Evolutionary conservation across 108 stramenopile species (phyloP), one percentile per base, ranked within the genome.

Genomic region (Parietichytrium sp.): DNA sequence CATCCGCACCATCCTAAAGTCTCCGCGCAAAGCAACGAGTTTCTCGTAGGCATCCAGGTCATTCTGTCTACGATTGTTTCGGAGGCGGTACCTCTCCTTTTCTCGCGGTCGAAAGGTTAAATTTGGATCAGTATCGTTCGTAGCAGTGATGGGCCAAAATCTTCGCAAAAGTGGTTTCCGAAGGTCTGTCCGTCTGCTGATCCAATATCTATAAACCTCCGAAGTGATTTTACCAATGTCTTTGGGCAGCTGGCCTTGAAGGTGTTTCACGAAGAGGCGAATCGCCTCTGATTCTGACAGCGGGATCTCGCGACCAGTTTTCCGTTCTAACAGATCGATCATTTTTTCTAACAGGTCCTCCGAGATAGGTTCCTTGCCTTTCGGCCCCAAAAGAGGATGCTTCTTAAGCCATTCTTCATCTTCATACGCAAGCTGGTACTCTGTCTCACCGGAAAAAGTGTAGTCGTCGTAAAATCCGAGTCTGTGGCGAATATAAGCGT

Each of bases 21-120:
- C 61, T 33, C 20, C 23, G 23, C 45, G 36, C n/a, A 72, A 42
- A 33, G 36, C 38, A 8, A 72, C 38, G 38, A 72, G 36, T 42
- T 72, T 72, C 20, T 72, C 61, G 20, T 72, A 72, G 0, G 61
- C 36, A 25, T 72, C 61, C 33, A 45, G 36, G 61, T 72, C 45
- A 42, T 72, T 72, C 20, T 72, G 61, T n/a, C n/a, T n/a, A n/a
- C 61, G 61, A 33, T 72, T 72, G 10, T 72, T 72, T 10, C 61
- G 61, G 23, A 72, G 42, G 13, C 61, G 61, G 20, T 72, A 72
- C 10, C 61, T 33, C 61, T 72, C 61, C 61, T 72, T 72, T 27
- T 72, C 61, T 15, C 36, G 61, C 10, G 61, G 61, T 25, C 61
- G 61, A 27, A 72, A 72, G 15, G 61, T 72, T 42, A 72, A 72